phyloP scores from a whole-genome alignment of 495 filamentous ascomycete species.

The Hypoxylon perforatum region DNA sequence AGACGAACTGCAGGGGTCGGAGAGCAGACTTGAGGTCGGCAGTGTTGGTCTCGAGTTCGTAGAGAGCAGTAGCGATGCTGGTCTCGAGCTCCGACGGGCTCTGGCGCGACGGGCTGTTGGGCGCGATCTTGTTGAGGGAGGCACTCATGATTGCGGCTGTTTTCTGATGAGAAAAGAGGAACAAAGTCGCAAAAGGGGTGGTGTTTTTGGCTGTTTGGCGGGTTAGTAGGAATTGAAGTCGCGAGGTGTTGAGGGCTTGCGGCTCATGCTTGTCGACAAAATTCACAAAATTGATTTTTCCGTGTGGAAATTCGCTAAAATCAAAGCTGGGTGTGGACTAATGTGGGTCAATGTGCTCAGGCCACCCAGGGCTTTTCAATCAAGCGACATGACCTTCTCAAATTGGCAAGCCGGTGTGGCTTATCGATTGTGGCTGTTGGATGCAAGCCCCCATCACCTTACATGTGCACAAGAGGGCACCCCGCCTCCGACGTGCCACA shows the following conservation, averaged over 20 bases:
- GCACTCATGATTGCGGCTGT: constrained; percentile 60
- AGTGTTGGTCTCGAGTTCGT: constrained; percentile 98
- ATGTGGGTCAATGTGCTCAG: constrained; percentile 22
- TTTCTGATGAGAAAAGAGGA: constrained; percentile 26
- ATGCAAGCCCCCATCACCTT: neutral
- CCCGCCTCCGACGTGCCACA: too few species aligned
- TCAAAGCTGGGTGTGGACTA: constrained; percentile 30
- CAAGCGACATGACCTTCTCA: constrained; percentile 18
- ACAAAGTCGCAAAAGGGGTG: constrained; percentile 38
- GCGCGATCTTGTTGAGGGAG: constrained; percentile 95
- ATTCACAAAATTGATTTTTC: constrained; percentile 13
- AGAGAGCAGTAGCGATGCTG: constrained; percentile 92
- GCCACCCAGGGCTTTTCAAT: constrained; percentile 28
- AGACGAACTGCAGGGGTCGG: constrained; percentile 95
- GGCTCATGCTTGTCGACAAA: constrained; percentile 22
- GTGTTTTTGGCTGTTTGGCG: constrained; percentile 5
- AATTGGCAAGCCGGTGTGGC: constrained; percentile 1
- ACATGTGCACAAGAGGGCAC: too few species aligned
- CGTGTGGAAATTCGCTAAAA: constrained; percentile 17
- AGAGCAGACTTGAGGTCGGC: constrained; percentile 92
- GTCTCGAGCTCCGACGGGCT: constrained; percentile 95
- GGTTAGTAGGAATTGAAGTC: constrained; percentile 27
- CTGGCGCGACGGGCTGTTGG: constrained; percentile 92
- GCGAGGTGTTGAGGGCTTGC: constrained; percentile 16
- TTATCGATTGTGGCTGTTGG: neutral